Base-by-base conservation (phyloP, 129 eudicot species). In the Pittosporum tobira region DNA sequence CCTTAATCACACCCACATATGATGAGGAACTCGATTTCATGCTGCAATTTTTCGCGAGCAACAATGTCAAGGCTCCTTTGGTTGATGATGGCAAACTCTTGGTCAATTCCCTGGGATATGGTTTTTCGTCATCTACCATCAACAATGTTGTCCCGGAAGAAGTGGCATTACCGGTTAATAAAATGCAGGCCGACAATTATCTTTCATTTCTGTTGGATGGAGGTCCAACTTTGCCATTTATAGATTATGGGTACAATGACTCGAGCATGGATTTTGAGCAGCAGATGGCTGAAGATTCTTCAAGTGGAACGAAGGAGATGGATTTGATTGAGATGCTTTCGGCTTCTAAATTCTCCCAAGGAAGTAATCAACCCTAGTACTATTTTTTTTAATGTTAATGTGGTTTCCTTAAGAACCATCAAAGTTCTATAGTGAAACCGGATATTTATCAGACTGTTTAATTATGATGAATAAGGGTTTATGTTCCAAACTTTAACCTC, bases 11-110 rank as follows among this genome's bases (percentile, higher is more conserved):
- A 15, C 74, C 65, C 22, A 64, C 82, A 21, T 58, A 71, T 20
- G 85, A 78, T 7, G 90, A 82, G 23, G 85, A 82, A 69, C 62
- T 78, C 53, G 68, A 64, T 29, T 82, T 82, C 74, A 82, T 82
- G 75, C 79, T 54, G 59, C 53, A 48, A 64, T 49, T 78, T 59
- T 78, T 78, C 27, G 63, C 73, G 21, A 43, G 67, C 55, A 43
- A 47, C 36, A 51, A 62, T 64, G 34, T 56, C 14, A 57, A 31
- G 31, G 25, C 50, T 25, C 18, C 62, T 3, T 48, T 52, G 51
- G 67, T 48, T 40, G 37, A 58, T 48, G 61, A 48, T 57, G 40
- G 9, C 21, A 6, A 7, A 27, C 25, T 29, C 34, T 45, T 30
- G 65, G 21, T 51, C 51, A 40, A 34, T 30, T 42, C 47, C 47